Base-by-base conservation (phyloP, 768 basidiomycete species). In the Amanita pseudoporphyria region DNA sequence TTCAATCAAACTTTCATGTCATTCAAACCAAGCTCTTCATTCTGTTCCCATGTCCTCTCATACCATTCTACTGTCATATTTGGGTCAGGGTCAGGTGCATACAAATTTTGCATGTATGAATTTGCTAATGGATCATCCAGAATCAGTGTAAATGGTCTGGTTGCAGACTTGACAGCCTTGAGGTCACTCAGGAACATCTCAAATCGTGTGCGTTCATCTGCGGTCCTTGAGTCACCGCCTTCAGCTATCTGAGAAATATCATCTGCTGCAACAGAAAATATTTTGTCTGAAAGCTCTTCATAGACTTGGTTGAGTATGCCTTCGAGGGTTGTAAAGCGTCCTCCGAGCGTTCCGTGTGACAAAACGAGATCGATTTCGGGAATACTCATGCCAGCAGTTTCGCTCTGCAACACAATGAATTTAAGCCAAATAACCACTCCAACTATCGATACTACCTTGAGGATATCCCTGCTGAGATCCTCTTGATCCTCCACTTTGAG, bases 271-370 rank as follows among this genome's bases (percentile, higher is more conserved):
- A 50, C 31, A 1, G 82, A 72, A 60, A 94, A 83, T 10, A 85
- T 81, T 60, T 97, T 97, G 53, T 85, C 83, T 24, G 84, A 84
- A 9, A 99, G 78, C 62, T 99, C 95, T 53, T 95, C 93, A 69
- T 95, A 92, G 2, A 99, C 77, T 60, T 98, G 96, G 52, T 88
- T 78, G 31, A 99, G 73, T 48, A 98, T 84, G 18, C 96, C 96
- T 65, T 99, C 96, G 18, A 98, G 73, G 0, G 96, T 99, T 0
- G 96, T 99, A 71, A 99, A 99, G 9, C 96, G 79, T 7, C 96
- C 96, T 10, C 96, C 96, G 3, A 99, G 79, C 0, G 96, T 98
- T 4, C 96, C 96, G 14, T 90, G 82, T 37, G 89, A 84, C 5
- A 99, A 79, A 9, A 83, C 79, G 6, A 99, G 82, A 46, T 97